Evolutionary conservation across 2,329 filamentous ascomycete species (phyloP).

Genomic region (Exophiala sp.): DNA sequence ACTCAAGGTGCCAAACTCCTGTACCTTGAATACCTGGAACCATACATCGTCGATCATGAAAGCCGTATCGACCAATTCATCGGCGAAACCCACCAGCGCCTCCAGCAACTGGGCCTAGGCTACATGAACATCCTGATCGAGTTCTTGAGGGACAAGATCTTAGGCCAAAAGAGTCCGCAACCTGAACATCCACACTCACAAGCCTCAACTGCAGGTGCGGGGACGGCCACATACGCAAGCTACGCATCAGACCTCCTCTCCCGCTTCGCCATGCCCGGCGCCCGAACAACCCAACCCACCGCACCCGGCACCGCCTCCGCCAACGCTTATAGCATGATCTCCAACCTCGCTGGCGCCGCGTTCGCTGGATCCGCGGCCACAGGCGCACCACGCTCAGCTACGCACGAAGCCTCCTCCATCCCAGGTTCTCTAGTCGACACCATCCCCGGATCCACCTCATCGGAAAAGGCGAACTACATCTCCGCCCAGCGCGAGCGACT

Average conservation of each 20-base stretch:
- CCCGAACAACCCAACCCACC: constrained; percentile 51
- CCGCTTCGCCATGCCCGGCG: constrained; percentile 77
- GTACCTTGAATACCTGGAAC: constrained; percentile 81
- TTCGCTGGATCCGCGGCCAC: constrained; percentile 31
- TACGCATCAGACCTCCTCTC: constrained; percentile 82
- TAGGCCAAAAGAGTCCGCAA: constrained; percentile 69
- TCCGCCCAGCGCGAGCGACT: constrained; percentile 75
- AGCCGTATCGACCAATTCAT: constrained; percentile 87
- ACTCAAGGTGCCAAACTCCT: constrained; percentile 87
- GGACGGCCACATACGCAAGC: constrained; percentile 33
- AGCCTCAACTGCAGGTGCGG: neutral
- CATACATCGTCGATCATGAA: constrained; percentile 85
- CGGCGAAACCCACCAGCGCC: constrained; percentile 71
- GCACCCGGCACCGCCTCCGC: constrained; percentile 37
- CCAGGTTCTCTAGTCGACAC: constrained; percentile 65
- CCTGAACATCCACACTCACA: constrained; percentile 35
- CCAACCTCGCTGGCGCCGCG: constrained; percentile 65
- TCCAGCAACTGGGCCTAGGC: constrained; percentile 70
- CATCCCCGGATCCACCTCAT: constrained; percentile 51
- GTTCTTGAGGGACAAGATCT: constrained; percentile 67
- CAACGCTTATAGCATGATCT: constrained; percentile 77
- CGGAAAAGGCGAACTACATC: constrained; percentile 72
- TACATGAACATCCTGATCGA: constrained; percentile 72
- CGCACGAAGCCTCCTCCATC: constrained; percentile 20
- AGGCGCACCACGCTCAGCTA: constrained; percentile 7